These are phyloP conservation scores for Podaxis pistillaris DNA, from an alignment of 768 basidiomycete species.

Conservation along the genomic window DNA sequence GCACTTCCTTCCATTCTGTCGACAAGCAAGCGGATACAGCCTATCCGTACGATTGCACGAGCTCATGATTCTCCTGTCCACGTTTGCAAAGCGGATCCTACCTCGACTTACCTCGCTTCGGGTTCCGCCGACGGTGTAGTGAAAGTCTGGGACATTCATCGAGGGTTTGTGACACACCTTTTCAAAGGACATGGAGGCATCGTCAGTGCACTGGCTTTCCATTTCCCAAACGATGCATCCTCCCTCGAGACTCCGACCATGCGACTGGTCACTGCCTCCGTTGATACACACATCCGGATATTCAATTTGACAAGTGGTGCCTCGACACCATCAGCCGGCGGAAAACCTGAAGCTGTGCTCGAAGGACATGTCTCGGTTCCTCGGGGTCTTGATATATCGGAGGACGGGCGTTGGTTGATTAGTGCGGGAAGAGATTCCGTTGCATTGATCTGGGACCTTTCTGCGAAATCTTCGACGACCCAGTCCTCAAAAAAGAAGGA, in stretches of 20 bases:
- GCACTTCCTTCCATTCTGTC: constrained; percentile 58
- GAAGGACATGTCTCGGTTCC: constrained; percentile 97
- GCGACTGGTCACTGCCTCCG: constrained; percentile 87
- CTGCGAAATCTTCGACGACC: constrained; percentile 28
- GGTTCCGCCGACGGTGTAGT: constrained; percentile 96
- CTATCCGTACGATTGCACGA: constrained; percentile 72
- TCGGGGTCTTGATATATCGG: constrained; percentile 80
- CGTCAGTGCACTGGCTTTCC: constrained; percentile 86
- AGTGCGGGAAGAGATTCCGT: constrained; percentile 94
- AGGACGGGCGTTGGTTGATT: constrained; percentile 86
- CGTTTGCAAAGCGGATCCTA: constrained; percentile 80
- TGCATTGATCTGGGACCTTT: constrained; percentile 88
- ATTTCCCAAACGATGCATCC: constrained; percentile 65
- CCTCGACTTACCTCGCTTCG: constrained; percentile 88
- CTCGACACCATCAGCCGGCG: constrained; percentile 50
- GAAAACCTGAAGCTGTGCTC: constrained; percentile 75
- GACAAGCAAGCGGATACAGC: constrained; percentile 53
- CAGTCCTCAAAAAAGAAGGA: constrained; percentile 35
- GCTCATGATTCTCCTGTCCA: constrained; percentile 96
- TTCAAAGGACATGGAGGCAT: constrained; percentile 99
- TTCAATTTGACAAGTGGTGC: constrained; percentile 79
- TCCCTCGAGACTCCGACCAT: constrained; percentile 53
- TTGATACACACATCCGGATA: constrained; percentile 89
- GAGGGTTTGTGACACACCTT: constrained; percentile 89
- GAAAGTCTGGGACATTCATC: constrained; percentile 91